Evolutionary conservation across 2,329 filamentous ascomycete species (phyloP), one percentile per base, ranked within the genome.

Genomic region (Ciborinia camelliae): DNA sequence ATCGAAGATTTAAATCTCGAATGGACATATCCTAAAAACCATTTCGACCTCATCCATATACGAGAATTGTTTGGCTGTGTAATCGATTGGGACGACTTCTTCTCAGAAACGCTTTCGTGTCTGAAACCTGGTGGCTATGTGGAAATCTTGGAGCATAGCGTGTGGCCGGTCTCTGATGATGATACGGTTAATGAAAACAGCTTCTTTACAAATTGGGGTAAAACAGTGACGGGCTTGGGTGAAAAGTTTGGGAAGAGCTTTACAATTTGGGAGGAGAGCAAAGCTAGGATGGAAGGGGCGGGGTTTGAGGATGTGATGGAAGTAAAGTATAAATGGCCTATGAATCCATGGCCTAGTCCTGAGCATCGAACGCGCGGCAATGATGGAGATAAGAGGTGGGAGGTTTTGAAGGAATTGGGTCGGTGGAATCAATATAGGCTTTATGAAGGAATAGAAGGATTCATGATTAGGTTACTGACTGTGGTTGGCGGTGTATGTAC

Each of bases 1-100:
- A 81, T 89, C 52, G 86, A 89, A 71, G 86, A 90, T 70, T 81
- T 68, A 7, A 69, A 70, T 26, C 39, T 63, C 1, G 32, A 53
- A 1, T 73, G 69, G 69, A 69, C 66, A 1, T 73, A 69, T 32
- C 63, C 62, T 15, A 71, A 76, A 2, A 63, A 64, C 12, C 59
- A 65, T 37, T 71, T 73, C 61, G 71, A 72, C 51, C 71, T 71
- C 41, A 70, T 74, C 50, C 71, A 74, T 39, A 66, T 69, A 5
- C 66, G 69, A 4, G 66, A 72, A 48, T 58, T 74, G 4, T 68
- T 71, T 55, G 68, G 69, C 5, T 66, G 63, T 32, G 66, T 73
- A 3, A 15, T 47, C 8, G 66, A 73, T 59, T 73, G 72, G 73
- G 65, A 66, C 18, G 53, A 58, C 12, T 61, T 70, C 37, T 66